Base-by-base conservation (phyloP, 257 asterid species). In the Solanum acaule region DNA sequence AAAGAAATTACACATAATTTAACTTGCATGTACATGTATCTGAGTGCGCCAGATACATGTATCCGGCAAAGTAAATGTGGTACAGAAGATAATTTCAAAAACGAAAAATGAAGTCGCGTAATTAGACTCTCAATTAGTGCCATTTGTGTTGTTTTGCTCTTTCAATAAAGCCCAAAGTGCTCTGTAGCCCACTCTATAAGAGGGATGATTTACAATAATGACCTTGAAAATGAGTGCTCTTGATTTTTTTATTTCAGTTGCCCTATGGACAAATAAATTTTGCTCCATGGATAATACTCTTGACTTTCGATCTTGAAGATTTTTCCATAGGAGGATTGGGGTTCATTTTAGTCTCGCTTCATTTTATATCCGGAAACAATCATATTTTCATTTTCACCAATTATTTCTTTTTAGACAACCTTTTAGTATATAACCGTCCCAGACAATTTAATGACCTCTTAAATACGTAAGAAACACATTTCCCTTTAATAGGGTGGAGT, bases 381-480 rank as follows among this genome's bases (percentile, higher is more conserved):
- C 7, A 10, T 10, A 63, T 2, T n/a, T 16, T 63, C 7, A 63
- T 23, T 59, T 59, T 63, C 0, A 0, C 29, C 31, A 0, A 63
- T n/a, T 63, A 0, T 63, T 23, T 63, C 15, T n/a, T 10, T 10
- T 63, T 63, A 14, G 20, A 25, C 18, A 65, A 65, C 3, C 2
- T 0, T 63, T 25, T 10, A 65, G 4, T 65, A 25, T 65, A 63
- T 63, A 10, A 63, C 1, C 16, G 6, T 63, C 33, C 10, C 0
- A 0, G 0, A 23, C 15, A 61, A 61, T 61, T 61, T 65, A 1
- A 4, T 0, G 8, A 65, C 8, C 70, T 22, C 13, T 9, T 61
- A 61, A 23, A 61, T 10, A 56, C 2, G 10, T 1, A 0, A 0
- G 5, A 0, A 56, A 56, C 1, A 56, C 0, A 52, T 61, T 22